Percentiles rank a stretch among this genome's conserved stretches.
These are phyloP conservation scores for Albugo laibachii DNA, from an alignment of 352 stramenopile genomes.

Conservation along the genomic window DNA sequence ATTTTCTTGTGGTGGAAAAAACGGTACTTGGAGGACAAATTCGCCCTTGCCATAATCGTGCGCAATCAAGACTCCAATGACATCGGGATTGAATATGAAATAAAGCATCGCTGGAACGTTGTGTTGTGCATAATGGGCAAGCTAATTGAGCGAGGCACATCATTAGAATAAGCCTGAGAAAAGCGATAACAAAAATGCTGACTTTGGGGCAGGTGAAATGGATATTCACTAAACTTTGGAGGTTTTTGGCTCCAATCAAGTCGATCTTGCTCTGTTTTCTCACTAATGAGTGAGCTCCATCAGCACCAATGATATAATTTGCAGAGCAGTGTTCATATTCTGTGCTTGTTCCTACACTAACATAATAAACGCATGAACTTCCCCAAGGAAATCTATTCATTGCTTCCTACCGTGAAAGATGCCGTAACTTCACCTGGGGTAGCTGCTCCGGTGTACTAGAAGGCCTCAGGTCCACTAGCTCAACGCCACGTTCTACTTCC, in stretches of 20 bases:
- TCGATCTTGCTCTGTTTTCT: constrained; percentile 44
- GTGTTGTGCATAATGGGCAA: constrained; percentile 28
- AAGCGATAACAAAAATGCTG: neutral
- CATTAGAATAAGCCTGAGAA: constrained; percentile 1
- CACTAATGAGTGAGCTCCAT: constrained; percentile 79
- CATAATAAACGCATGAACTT: neutral
- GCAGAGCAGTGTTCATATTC: constrained; percentile 19
- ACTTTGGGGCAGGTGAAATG: constrained; percentile 79
- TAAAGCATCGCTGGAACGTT: constrained; percentile 83
- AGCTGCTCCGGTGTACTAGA: neutral
- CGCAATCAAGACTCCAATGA: constrained; percentile 84
- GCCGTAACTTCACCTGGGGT: neutral
- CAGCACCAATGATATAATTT: constrained; percentile 72
- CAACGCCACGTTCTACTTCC: constrained; percentile 33
- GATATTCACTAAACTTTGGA: constrained; percentile 89
- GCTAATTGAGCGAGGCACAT: constrained; percentile 1
- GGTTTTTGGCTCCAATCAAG: constrained; percentile 42
- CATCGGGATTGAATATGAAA: constrained; percentile 80
- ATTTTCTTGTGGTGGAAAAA: constrained; percentile 75
- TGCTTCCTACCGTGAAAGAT: too few species aligned
- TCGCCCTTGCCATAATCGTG: constrained; percentile 77
- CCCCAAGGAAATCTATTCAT: neutral
- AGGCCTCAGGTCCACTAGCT: constrained; percentile 21
- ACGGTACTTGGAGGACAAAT: constrained; percentile 86
- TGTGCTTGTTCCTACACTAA: too few species aligned